These are phyloP conservation scores for Rhododendron henanense DNA, from an alignment of 148 eudicot species.

Conservation along the genomic window DNA sequence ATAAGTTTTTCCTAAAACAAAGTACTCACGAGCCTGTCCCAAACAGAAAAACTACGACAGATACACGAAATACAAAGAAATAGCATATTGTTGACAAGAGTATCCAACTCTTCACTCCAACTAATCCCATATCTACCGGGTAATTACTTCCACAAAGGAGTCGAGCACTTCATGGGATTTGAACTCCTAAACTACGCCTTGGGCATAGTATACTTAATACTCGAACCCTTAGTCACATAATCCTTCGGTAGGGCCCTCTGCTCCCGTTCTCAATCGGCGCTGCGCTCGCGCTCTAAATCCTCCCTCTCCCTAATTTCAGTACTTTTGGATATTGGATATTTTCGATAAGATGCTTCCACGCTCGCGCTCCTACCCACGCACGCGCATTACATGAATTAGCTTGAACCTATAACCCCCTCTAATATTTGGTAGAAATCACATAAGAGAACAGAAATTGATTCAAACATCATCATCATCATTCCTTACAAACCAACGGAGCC, in stretches of 20 bases:
- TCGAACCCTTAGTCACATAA: not conserved
- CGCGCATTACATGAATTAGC: too few relatives aligned
- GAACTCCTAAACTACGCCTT: not conserved
- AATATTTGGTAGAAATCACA: not conserved
- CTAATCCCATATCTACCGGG: not conserved
- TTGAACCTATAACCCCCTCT: not conserved
- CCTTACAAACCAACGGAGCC: not conserved
- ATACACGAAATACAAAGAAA: not conserved
- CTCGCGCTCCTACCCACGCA: not conserved
- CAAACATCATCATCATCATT: not conserved
- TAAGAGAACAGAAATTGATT: not conserved
- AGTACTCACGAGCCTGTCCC: not conserved
- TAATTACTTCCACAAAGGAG: not conserved
- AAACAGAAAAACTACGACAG: conserved; percentile 38
- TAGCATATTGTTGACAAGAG: not conserved
- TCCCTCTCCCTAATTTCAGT: not conserved
- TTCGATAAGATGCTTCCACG: not conserved
- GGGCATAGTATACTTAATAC: not conserved
- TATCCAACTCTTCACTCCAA: not conserved
- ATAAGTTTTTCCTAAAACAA: not conserved
- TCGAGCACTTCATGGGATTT: not conserved
- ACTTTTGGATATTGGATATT: too few relatives aligned
- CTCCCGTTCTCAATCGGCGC: too few relatives aligned
- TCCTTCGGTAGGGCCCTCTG: not conserved
- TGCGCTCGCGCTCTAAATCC: not conserved